These are phyloP conservation scores for Solanum pimpinellifolium DNA, from an alignment of 257 asterid species.

Conservation along the genomic window DNA sequence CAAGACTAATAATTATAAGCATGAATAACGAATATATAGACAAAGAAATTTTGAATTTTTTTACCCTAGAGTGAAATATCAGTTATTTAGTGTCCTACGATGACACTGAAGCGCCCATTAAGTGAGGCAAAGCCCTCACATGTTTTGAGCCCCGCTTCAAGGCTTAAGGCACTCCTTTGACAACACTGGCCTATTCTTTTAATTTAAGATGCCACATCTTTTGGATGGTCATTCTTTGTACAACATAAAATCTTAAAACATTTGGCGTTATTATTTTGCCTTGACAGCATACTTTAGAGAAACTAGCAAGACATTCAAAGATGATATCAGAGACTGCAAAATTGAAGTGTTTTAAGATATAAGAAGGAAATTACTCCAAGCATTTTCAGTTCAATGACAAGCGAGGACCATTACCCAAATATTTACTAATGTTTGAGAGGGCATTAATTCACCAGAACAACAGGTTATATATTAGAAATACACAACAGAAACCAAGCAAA, in stretches of 20 bases:
- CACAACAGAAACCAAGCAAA: background rate
- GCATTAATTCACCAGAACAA: background rate
- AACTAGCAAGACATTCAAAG: background rate
- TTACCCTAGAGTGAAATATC: background rate
- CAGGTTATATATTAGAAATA: background rate
- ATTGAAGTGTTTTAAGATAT: background rate
- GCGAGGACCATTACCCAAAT: background rate
- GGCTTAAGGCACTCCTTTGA: too few relatives aligned
- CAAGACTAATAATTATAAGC: background rate
- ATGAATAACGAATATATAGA: background rate
- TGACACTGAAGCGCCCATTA: background rate
- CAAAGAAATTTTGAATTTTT: background rate
- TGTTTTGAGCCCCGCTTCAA: background rate
- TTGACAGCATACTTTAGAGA: background rate
- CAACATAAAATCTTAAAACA: background rate
- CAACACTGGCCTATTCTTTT: background rate
- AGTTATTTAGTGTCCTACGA: background rate
- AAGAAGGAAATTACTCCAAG: background rate
- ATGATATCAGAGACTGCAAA: background rate
- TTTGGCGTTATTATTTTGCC: background rate
- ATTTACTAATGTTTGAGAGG: background rate
- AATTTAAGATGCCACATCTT: background rate
- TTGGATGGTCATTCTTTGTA: background rate
- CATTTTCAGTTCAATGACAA: background rate
- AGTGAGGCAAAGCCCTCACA: background rate